Base-by-base conservation (phyloP, 495 filamentous ascomycete species). In the Trypethelium eluteriae region DNA sequence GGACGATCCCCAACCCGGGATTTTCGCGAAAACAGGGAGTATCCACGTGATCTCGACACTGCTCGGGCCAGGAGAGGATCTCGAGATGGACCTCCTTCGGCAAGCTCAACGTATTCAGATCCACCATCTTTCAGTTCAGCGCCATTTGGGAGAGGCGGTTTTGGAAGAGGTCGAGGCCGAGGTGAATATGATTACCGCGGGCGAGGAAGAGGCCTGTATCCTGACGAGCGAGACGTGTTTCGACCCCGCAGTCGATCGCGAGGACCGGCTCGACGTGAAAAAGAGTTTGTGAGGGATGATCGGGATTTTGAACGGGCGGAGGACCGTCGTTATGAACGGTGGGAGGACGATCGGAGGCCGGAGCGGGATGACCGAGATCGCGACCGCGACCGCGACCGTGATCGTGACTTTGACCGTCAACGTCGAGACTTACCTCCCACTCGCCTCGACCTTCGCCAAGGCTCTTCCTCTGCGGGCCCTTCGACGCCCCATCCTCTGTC, bases 61-160 rank as follows among this genome's bases (percentile, higher is more conserved):
- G 62, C 62, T 64, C 79, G 85, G 35, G 81, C 81, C 70, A 80
- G 85, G 62, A 80, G 84, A 44, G 83, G 82, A 66, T 86, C 84
- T 10, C 73, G 83, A 36, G 86, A 87, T 64, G 85, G 85, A 0
- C 83, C 90, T 34, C 76, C 86, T 7, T 91, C 89, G 0, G 85
- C 85, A 7, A 85, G 86, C 0, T 91, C 89, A 0, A 85, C 83
- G 12, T 83, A 83, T 25, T 87, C 87, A 0, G 90, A 95, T 71
- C 80, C 82, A 12, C 83, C 85, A 12, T 74, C 79, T 12, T 80
- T 82, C 66, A 77, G 78, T 38, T 77, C 81, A 36, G 79, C 82
- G 11, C 80, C 82, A 18, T 79, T 80, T 65, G 83, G 86, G 38
- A 66, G 74, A 2, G 81, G 84, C 16, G 84, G 84, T 6, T 84